These are phyloP conservation scores for Berkeleyomyces rouxiae DNA, from an alignment of 2,329 filamentous ascomycete species.

Conservation along the genomic window DNA sequence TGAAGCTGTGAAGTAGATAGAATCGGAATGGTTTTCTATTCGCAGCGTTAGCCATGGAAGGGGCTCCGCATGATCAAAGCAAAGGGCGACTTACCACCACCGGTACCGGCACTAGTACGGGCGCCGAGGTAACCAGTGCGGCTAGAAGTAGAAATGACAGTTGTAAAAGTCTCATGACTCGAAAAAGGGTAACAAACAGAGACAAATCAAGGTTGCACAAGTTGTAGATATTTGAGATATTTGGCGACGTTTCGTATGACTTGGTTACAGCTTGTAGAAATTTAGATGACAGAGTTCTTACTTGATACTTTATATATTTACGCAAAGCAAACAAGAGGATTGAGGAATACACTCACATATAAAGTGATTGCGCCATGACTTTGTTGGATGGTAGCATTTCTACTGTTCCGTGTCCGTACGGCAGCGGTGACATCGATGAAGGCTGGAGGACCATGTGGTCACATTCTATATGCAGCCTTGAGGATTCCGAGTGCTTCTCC, in stretches of 20 bases:
- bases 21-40: slow-evolving; percentile 44
- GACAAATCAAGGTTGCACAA: too few species aligned
- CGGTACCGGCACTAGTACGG: slow-evolving; percentile 18
- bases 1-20: slow-evolving; percentile 37
- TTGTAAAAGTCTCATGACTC: slow-evolving; percentile 21
- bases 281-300: background rate
- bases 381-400: background rate
- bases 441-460: too few species aligned
- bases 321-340: background rate
- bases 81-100: slow-evolving; percentile 5
- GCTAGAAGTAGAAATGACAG: slow-evolving; percentile 17
- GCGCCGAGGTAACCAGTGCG: slow-evolving; percentile 17
- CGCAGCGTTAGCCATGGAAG: background rate
- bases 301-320: background rate
- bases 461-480: too few species aligned
- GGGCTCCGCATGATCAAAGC: background rate
- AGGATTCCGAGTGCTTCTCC: too few species aligned
- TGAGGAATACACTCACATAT: background rate
- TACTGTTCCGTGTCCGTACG: background rate
- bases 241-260: too few species aligned
- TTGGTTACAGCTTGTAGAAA: too few species aligned
- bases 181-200: too few species aligned
- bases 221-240: too few species aligned
- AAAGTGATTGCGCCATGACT: background rate
- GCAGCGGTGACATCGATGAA: too few species aligned